Evolutionary conservation across 345 rosid genomes (phyloP).

Genomic region (Eucalyptus caleyi): DNA sequence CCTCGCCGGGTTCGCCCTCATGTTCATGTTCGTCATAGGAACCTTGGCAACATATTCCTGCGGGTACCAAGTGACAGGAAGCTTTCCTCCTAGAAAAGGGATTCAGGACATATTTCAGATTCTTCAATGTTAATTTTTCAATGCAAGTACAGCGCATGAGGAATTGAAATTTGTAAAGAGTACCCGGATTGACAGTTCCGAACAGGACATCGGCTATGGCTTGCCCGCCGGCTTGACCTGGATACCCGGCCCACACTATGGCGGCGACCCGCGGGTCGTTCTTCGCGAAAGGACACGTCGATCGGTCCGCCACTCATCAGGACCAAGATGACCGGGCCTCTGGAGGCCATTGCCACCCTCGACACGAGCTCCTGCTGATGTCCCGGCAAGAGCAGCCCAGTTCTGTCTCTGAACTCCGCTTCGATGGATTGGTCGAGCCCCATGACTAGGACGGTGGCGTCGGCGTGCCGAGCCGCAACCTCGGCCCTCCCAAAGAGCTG

Average conservation of each 20-base stretch:
- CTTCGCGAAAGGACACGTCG: constrained; percentile 82
- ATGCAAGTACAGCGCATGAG: no score
- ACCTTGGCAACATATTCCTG: constrained; percentile 52
- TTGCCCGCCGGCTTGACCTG: constrained; percentile 91
- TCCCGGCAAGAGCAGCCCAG: constrained; percentile 60
- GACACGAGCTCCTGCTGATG: constrained; percentile 68
- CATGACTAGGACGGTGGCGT: constrained; percentile 75
- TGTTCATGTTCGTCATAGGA: constrained; percentile 87
- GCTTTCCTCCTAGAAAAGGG: constrained; percentile 55
- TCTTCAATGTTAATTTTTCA: no score
- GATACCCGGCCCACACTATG: constrained; percentile 97
- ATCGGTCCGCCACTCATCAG: constrained; percentile 83
- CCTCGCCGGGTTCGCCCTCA: constrained; percentile 41
- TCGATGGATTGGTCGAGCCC: constrained; percentile 90
- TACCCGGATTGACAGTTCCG: constrained; percentile 79
- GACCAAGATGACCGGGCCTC: constrained; percentile 59
- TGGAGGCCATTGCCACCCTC: constrained; percentile 57
- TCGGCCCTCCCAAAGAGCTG: constrained; percentile 38
- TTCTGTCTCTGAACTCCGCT: constrained; percentile 62
- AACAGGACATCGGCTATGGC: constrained; percentile 76
- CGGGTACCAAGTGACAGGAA: constrained; percentile 97
- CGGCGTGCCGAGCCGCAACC: constrained; percentile 48
- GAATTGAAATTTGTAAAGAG: neutral
- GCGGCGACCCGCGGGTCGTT: constrained; percentile 59
- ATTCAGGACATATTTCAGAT: no score